Evolutionary conservation across 768 basidiomycete genomes (phyloP).

Genomic region (Pleurotus sapidus): DNA sequence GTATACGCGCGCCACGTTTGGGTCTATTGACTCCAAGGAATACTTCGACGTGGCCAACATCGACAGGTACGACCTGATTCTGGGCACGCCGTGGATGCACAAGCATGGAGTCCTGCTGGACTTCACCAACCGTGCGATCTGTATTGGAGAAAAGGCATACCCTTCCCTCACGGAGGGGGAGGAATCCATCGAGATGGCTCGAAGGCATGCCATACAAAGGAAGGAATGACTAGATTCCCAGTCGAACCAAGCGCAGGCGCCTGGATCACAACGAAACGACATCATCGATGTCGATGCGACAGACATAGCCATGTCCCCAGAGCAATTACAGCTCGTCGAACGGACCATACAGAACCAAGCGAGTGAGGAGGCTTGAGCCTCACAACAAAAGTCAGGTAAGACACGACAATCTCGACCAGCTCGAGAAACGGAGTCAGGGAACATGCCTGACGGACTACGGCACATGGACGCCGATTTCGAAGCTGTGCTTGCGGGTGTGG

Average conservation of each 20-base stretch:
- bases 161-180: background rate
- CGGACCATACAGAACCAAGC: too few species aligned
- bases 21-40: background rate
- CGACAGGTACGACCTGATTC: slow-evolving; percentile 30
- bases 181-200: background rate
- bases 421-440: too few species aligned
- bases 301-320: background rate
- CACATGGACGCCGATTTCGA: background rate
- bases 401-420: too few species aligned
- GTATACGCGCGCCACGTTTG: slow-evolving; percentile 9
- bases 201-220: background rate
- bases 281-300: too few species aligned
- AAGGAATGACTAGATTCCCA: background rate
- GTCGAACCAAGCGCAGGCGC: too few species aligned
- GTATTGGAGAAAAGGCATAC: too few species aligned
- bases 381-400: too few species aligned
- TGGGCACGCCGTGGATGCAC: slow-evolving; percentile 31
- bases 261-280: too few species aligned
- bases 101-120: slow-evolving; percentile 18
- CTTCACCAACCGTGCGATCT: too few species aligned
- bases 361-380: too few species aligned
- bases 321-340: too few species aligned
- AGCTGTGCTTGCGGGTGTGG: background rate
- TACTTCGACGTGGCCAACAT: slow-evolving; percentile 34
- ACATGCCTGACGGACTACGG: too few species aligned